Percentiles rank a stretch among this genome's conserved stretches.
phyloP scores from a whole-genome alignment of 208 protist species.

The Phytomonas sp. region DNA sequence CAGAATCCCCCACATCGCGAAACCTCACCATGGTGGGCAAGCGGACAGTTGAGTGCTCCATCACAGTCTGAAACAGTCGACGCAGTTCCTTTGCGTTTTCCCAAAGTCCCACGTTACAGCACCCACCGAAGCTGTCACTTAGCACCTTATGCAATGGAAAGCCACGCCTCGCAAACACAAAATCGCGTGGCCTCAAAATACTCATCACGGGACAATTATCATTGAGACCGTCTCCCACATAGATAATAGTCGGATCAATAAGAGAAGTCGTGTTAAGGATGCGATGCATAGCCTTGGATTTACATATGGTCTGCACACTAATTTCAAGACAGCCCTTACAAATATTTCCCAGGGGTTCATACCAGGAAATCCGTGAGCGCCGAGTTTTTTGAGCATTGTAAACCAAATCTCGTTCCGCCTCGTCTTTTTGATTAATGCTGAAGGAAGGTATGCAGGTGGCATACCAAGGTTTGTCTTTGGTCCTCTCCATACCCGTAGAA shows the following conservation, averaged over 20 bases:
- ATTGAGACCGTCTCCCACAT: constrained; percentile 78
- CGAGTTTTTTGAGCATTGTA: constrained; percentile 33
- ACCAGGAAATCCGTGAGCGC: constrained; percentile 59
- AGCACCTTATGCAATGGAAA: constrained; percentile 46
- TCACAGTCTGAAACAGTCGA: constrained; percentile 36
- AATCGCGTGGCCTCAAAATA: constrained; percentile 70
- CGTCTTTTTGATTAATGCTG: constrained; percentile 24
- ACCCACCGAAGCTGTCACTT: constrained; percentile 30
- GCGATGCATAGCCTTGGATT: constrained; percentile 67
- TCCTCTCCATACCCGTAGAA: constrained; percentile 9
- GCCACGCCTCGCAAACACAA: constrained; percentile 56
- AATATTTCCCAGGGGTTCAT: constrained; percentile 61
- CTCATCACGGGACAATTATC: constrained; percentile 81
- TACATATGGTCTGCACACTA: constrained; percentile 80
- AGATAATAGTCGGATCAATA: constrained; percentile 84
- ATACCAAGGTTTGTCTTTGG: constrained; percentile 13
- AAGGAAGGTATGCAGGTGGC: constrained; percentile 3
- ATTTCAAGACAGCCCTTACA: constrained; percentile 44
- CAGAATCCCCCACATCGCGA: constrained; percentile 37
- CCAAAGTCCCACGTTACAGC: constrained; percentile 75
- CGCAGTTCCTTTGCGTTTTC: constrained; percentile 50
- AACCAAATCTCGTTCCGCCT: constrained; percentile 37
- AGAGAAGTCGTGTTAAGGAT: constrained; percentile 59
- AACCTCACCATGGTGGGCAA: constrained; percentile 78
- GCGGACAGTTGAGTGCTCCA: constrained; percentile 32